Evolutionary conservation across 2,329 filamentous ascomycete genomes (phyloP).

Genomic region (Rhexocercosporidium sp.): DNA sequence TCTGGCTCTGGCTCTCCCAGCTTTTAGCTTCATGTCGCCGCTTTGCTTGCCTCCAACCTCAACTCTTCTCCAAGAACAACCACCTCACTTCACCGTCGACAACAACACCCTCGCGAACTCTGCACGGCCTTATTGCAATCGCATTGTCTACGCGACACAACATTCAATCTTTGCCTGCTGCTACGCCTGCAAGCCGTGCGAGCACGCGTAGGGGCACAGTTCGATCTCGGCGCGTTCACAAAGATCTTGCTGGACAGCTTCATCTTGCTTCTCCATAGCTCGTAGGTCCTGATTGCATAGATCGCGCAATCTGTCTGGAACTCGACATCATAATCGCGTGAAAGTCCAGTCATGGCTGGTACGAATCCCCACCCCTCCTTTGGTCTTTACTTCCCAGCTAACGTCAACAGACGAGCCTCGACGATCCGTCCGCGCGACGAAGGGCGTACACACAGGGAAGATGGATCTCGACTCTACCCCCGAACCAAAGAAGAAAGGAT

Average conservation of each 20-base stretch:
- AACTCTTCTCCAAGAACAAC: constrained; percentile 12
- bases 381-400: constrained; percentile 25
- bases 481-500: constrained; percentile 54
- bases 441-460: constrained; percentile 91
- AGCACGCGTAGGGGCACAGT: constrained; percentile 18
- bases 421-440: constrained; percentile 93
- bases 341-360: constrained; percentile 57
- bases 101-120: constrained; percentile 6
- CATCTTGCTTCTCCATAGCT: constrained; percentile 33
- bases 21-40: constrained; percentile 13
- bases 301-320: constrained; percentile 39
- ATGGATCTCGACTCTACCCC: constrained; percentile 73
- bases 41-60: constrained; percentile 21
- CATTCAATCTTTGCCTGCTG: background rate
- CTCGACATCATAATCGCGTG: constrained; percentile 28
- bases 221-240: constrained; percentile 17
- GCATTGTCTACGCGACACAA: constrained; percentile 17
- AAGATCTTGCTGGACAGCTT: constrained; percentile 33
- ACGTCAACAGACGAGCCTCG: constrained; percentile 74
- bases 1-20: constrained; percentile 5
- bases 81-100: constrained; percentile 12
- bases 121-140: background rate
- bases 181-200: background rate
- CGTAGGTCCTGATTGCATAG: constrained; percentile 44
- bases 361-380: constrained; percentile 49